Conservation (phyloP, 768 basidiomycete species). For the Suillus spraguei region DNA sequence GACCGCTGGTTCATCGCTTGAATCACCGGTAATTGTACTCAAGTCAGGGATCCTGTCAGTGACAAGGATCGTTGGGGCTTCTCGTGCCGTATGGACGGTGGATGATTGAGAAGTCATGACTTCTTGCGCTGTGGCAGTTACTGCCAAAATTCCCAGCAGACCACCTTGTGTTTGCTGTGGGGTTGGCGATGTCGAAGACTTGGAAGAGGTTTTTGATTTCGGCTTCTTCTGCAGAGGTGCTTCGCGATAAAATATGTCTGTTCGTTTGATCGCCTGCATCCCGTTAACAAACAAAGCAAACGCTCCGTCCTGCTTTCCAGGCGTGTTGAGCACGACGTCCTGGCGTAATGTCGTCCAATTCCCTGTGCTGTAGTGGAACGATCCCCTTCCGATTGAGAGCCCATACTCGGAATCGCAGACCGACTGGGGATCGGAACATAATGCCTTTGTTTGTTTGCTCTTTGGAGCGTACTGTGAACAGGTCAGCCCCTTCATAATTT, state of each 20-base stretch:
- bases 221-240: slow-evolving; percentile 19
- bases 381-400: slow-evolving; percentile 72
- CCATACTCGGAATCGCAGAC: slow-evolving; percentile 71
- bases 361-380: slow-evolving; percentile 63
- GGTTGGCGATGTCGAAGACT: neutral
- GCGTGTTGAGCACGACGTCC: slow-evolving; percentile 72
- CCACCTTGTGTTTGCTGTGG: slow-evolving; percentile 4
- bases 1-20: slow-evolving; percentile 25
- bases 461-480: slow-evolving; percentile 70
- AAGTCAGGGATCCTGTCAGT: neutral
- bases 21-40: neutral
- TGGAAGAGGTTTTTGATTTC: slow-evolving; percentile 3
- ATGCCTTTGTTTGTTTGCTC: slow-evolving; percentile 57
- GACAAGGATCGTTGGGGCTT: neutral
- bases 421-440: slow-evolving; percentile 62
- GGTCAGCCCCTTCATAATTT: neutral
- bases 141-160: slow-evolving; percentile 1
- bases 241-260: slow-evolving; percentile 66
- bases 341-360: slow-evolving; percentile 76
- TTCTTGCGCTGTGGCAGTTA: neutral
- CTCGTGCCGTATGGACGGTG: neutral
- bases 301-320: slow-evolving; percentile 65
- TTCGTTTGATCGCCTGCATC: slow-evolving; percentile 47
- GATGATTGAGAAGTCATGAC: neutral
- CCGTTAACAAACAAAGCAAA: slow-evolving; percentile 72